Evolutionary conservation across 768 basidiomycete species (phyloP), one percentile per base, ranked within the genome.

Genomic region (Suillus alpinus): DNA sequence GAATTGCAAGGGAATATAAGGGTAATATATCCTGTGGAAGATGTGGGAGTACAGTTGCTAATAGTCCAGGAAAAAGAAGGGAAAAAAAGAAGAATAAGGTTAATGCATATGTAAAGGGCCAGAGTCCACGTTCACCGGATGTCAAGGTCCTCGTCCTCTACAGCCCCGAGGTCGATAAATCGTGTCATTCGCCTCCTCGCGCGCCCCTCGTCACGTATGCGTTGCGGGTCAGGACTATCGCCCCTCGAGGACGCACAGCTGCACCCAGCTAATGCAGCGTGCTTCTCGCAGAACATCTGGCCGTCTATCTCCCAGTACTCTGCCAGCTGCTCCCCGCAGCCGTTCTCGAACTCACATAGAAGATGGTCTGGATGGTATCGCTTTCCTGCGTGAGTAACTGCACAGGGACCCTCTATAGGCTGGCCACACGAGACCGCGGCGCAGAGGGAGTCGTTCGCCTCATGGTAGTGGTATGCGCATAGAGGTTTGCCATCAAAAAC

Each of bases 371-470:
- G 92, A 71, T 96, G 95, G 75, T 89, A 96, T 34, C 89, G 82
- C 67, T 85, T 86, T 10, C 90, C 89, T 12, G 85, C 76, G 65
- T 95, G 88, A 18, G 91, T 92, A 20, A 95, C 86, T 12, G 95
- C 92, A 71, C 94, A 97, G 1, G 94, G 87, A 1, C 95, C 95
- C 75, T 98, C 95, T 64, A 98, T 94, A 6, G 95, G 95, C 71
- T 89, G 85, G 3, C 91, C 88, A 72, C 95, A 98, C 18, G 78
- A 78, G 13, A 83, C 71, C 3, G 91, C 85, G 10, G 92, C 85
- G 67, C 95, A 98, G 0, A 98, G 80, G 12, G 94, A 95, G 65
- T 89, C 82, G 75, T 96, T 96, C 50, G 87, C 87, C 75, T 94
- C 91, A 74, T 95, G 94, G 71, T 97, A 97, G 73, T 95, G 94